Base-by-base conservation (phyloP, 331 rosid genomes). In the Stylosanthes scabra region DNA sequence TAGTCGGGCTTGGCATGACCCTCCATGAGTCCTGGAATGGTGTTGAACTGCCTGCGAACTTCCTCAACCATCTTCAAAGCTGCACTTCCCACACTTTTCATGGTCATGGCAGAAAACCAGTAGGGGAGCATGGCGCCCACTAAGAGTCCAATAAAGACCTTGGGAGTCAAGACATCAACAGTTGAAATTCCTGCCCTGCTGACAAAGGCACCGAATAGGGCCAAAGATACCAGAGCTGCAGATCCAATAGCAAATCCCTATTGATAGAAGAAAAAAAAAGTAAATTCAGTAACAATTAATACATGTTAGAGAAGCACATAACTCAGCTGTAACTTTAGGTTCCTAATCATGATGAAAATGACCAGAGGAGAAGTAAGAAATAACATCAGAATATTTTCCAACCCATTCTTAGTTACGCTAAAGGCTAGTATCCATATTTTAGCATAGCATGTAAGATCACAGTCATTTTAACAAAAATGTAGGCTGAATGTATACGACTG, bases 71-170 rank as follows among this genome's bases (percentile, higher is more conserved):
- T 90, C 79, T 90, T 90, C 74, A 90, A 66, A 41, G 96, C 93
- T n/a, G 96, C 96, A 75, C 91, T 90, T 71, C 96, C 93, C 10
- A 90, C 93, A 64, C 96, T 90, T 82, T 90, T 90, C 96, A 90
- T 90, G 74, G 96, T 90, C 96, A 90, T 90, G 50, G 93, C 96
- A 69, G 96, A 90, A 80, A 90, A 90, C 96, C 93, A 90, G 85
- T 90, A 90, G 7, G 96, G 96, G 84, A 90, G 96, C 96, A 90
- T 90, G 14, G 93, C 93, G 51, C 93, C 96, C 2, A 90, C 93
- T 0, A 90, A 3, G 83, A 90, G 82, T 42, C 96, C 93, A 54
- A 90, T 90, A 54, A 90, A 90, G 74, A 90, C 96, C 86, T 90
- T 88, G 15, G 96, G 96, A 51, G 93, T 88, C 73, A 90, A 75